Conservation (phyloP, 805 yeast species). For the Saccharomyces cerevisiae region DNA sequence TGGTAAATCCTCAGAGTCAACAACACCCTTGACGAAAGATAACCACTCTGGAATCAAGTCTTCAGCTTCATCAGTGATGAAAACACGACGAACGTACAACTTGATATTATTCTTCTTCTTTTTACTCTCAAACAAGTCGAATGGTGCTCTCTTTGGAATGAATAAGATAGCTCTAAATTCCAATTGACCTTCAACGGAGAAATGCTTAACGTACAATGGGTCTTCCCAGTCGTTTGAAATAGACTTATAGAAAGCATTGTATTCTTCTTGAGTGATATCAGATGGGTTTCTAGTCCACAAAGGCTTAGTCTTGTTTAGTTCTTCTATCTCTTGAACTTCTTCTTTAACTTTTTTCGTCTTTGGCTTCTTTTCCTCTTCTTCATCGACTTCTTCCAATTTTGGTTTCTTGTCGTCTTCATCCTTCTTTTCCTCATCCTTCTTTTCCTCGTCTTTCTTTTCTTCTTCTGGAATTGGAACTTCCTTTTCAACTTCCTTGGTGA, state of each 20-base stretch:
- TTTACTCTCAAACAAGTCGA: constrained; percentile 94
- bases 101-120: constrained; percentile 99
- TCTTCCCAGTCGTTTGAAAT: constrained; percentile 99
- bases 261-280: constrained; percentile 95
- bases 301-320: constrained; percentile 97
- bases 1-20: constrained; percentile 98
- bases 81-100: constrained; percentile 97
- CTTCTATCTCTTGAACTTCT: constrained; percentile 91
- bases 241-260: constrained; percentile 98
- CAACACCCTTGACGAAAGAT: constrained; percentile 96
- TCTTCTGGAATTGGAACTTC: constrained; percentile 83
- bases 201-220: constrained; percentile 98
- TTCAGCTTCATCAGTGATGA: constrained; percentile 99
- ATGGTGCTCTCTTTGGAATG: constrained; percentile 98
- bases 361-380: constrained; percentile 57
- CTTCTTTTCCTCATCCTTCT: constrained; percentile 36
- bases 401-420: constrained; percentile 64
- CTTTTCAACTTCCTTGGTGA: constrained; percentile 97
- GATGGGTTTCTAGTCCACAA: constrained; percentile 98
- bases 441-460: constrained; percentile 24
- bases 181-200: constrained; percentile 99
- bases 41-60: constrained; percentile 99
- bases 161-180: constrained; percentile 97
- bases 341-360: constrained; percentile 89
- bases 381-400: constrained; percentile 68